These are phyloP conservation scores for Umbilicaria muhlenbergii DNA, from an alignment of 495 filamentous ascomycete species.

Conservation along the genomic window DNA sequence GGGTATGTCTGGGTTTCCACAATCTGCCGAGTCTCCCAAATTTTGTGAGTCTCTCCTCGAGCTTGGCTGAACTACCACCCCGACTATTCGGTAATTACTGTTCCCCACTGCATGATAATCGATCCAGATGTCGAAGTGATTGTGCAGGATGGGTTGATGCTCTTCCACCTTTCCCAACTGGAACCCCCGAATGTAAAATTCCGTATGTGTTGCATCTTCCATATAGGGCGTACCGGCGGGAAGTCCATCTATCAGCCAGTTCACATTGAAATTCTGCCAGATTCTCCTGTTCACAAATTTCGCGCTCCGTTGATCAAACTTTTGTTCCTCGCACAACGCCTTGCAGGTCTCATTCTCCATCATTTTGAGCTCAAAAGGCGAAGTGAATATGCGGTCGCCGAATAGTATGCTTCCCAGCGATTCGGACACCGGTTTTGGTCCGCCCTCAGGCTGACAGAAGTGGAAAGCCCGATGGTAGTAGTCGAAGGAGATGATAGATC, in stretches of 20 bases:
- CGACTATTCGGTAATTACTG: constrained; percentile 71
- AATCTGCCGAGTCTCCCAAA: constrained; percentile 40
- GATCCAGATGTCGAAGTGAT: constrained; percentile 87
- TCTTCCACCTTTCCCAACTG: constrained; percentile 51
- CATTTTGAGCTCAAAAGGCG: constrained; percentile 81
- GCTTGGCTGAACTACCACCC: constrained; percentile 68
- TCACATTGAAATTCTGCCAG: constrained; percentile 67
- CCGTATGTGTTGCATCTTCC: constrained; percentile 54
- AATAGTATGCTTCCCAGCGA: constrained; percentile 93
- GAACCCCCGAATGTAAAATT: constrained; percentile 82
- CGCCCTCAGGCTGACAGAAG: constrained; percentile 68
- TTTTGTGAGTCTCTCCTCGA: constrained; percentile 47
- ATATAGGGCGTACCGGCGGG: constrained; percentile 67
- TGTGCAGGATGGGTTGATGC: constrained; percentile 52
- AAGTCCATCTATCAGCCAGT: constrained; percentile 90
- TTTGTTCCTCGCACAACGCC: constrained; percentile 46
- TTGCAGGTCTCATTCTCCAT: constrained; percentile 73
- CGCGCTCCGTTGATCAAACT: constrained; percentile 51
- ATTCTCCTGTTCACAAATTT: constrained; percentile 74
- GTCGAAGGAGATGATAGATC: constrained; percentile 85
- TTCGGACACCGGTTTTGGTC: constrained; percentile 61
- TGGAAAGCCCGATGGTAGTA: constrained; percentile 81
- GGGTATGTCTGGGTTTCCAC: constrained; percentile 33
- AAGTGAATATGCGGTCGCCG: constrained; percentile 87
- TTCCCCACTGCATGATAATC: constrained; percentile 69